A percentile compares a stretch with the other conserved stretches of the same genome.
Evolutionary conservation across 257 asterid species (phyloP).

Genomic region (Penstemon newberryi): DNA sequence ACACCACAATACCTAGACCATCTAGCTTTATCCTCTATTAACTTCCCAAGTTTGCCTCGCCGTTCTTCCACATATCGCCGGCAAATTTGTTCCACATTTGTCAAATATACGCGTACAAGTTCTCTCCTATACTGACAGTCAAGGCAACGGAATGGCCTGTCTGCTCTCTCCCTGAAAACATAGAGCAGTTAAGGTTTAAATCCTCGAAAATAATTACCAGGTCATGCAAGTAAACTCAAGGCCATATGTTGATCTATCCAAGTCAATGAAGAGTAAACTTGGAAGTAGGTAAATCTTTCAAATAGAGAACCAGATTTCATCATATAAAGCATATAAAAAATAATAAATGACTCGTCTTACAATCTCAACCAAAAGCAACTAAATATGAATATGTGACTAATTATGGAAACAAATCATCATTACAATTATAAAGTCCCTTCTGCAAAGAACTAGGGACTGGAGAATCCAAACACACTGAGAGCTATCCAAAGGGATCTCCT

Average conservation of each 20-base stretch:
- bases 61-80: slow-evolving; percentile 85
- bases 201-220: not conserved
- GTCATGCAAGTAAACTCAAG: slow-evolving; percentile 8
- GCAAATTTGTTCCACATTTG: slow-evolving; percentile 91
- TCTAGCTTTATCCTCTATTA: slow-evolving; percentile 80
- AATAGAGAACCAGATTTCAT: not conserved
- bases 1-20: slow-evolving; percentile 75
- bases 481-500: not conserved
- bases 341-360: not conserved
- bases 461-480: not conserved
- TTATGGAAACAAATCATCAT: not conserved
- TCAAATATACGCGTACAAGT: slow-evolving; percentile 83
- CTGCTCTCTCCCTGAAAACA: slow-evolving; percentile 79
- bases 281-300: not conserved
- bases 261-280: slow-evolving; percentile 12
- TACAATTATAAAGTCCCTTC: not conserved
- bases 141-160: slow-evolving; percentile 91
- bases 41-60: slow-evolving; percentile 69
- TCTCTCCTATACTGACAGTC: slow-evolving; percentile 90
- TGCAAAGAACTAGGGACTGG: not conserved
- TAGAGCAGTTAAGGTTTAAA: slow-evolving; percentile 17
- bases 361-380: slow-evolving; percentile 18
- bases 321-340: not conserved
- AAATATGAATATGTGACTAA: not conserved
- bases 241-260: not conserved